phyloP scores from a whole-genome alignment of 495 filamentous ascomycete species.

The Opeltia flavorubescens region DNA sequence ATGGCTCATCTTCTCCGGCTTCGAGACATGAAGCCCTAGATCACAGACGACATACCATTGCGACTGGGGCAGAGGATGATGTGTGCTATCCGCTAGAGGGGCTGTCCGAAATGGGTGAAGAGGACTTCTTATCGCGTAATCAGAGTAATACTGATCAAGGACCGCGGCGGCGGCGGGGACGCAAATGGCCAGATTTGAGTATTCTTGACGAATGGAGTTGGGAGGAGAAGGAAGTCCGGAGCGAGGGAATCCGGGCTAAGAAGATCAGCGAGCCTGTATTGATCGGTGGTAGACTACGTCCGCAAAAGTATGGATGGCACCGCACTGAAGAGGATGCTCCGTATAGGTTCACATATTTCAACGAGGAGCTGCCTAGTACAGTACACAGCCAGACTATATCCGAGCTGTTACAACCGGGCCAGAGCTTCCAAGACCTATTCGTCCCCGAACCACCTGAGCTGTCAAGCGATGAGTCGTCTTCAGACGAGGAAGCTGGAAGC shows the following conservation, averaged over 20 bases:
- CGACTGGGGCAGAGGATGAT: conserved; percentile 59
- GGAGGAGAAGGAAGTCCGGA: conserved; percentile 81
- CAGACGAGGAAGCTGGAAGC: conserved; percentile 34
- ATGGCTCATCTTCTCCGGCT: conserved; percentile 15
- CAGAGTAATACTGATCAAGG: conserved; percentile 25
- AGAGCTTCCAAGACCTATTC: conserved; percentile 74
- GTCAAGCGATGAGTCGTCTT: conserved; percentile 43
- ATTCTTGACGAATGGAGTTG: conserved; percentile 82
- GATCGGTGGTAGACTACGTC: conserved; percentile 73
- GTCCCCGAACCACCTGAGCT: conserved; percentile 55
- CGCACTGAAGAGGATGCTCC: conserved; percentile 78
- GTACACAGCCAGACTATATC: conserved; percentile 93
- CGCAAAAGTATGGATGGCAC: conserved; percentile 70
- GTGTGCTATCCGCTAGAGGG: conserved; percentile 82
- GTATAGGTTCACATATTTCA: conserved; percentile 96
- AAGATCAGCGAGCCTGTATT: conserved; percentile 88
- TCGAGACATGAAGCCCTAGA: conserved; percentile 23
- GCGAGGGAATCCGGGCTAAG: conserved; percentile 74
- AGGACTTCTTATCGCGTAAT: conserved; percentile 42
- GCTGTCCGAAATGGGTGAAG: conserved; percentile 65
- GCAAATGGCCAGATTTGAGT: conserved; percentile 55
- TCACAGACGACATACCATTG: conserved; percentile 35
- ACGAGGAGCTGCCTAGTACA: conserved; percentile 85
- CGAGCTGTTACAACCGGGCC: conserved; percentile 72
- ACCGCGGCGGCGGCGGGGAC: conserved; percentile 37